A percentile compares a stretch with the other conserved stretches of the same genome.
Conservation (phyloP, 441 rosid species). For the Adansonia madagascariensis region DNA sequence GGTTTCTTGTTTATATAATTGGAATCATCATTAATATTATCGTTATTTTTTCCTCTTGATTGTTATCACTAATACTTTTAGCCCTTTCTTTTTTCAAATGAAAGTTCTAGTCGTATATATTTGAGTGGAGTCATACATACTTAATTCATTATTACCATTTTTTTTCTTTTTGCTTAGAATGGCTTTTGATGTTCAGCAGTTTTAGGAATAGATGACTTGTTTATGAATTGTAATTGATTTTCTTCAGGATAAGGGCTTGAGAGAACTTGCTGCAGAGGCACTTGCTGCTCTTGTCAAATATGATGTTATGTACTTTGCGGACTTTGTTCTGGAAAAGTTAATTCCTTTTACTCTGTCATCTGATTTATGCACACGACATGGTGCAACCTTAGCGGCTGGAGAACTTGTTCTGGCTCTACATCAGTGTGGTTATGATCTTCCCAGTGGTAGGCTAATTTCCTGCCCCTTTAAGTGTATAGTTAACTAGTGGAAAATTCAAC, state of each 20-base stretch:
- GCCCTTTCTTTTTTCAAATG: background rate
- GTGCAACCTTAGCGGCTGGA: conserved; percentile 85
- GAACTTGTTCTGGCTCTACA: conserved; percentile 81
- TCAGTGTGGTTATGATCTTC: conserved; percentile 54
- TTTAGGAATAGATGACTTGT: conserved; percentile 8
- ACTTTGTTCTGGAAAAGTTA: conserved; percentile 69
- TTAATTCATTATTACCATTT: conserved; percentile 4
- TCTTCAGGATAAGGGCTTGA: conserved; percentile 85
- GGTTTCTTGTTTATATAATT: background rate
- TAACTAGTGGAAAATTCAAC: conserved; percentile 19
- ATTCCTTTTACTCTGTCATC: conserved; percentile 83
- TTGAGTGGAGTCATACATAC: background rate
- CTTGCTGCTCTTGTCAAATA: conserved; percentile 89
- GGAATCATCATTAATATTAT: conserved; percentile 6
- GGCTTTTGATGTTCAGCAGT: conserved; percentile 13
- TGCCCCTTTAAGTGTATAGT: conserved; percentile 17
- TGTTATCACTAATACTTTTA: conserved; percentile 4
- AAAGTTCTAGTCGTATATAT: background rate
- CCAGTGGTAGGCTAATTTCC: conserved; percentile 58
- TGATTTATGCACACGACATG: conserved; percentile 92
- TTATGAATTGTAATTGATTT: conserved; percentile 29
- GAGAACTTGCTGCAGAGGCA: conserved; percentile 89
- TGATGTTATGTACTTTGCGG: conserved; percentile 70
- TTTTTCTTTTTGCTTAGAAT: background rate
- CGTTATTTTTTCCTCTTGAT: conserved; percentile 4